Conservation (phyloP, 192 early-diverging fungal genomes). For the Coemansia sp. region DNA sequence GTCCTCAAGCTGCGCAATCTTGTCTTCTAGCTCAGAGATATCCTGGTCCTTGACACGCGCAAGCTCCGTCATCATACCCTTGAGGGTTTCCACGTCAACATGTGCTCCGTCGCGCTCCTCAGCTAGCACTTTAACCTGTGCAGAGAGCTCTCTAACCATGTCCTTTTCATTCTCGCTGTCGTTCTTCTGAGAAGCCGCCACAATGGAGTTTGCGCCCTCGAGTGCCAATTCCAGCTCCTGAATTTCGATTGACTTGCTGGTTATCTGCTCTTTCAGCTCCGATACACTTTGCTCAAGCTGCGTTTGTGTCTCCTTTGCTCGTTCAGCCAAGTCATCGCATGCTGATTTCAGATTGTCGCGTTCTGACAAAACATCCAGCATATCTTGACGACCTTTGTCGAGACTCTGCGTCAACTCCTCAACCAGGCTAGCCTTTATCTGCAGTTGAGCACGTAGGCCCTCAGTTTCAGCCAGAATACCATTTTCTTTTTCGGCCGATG, state of each 20-base stretch:
- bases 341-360: slow-evolving; percentile 16
- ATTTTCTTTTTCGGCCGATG: not conserved
- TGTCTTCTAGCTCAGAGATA: slow-evolving; percentile 30
- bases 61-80: slow-evolving; percentile 51
- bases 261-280: slow-evolving; percentile 21
- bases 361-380: not conserved
- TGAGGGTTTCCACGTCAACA: slow-evolving; percentile 28
- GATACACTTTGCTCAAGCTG: slow-evolving; percentile 36
- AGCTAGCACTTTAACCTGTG: slow-evolving; percentile 13
- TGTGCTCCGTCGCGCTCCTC: slow-evolving; percentile 27
- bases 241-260: slow-evolving; percentile 27
- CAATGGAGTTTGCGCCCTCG: slow-evolving; percentile 26
- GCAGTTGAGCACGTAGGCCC: not conserved
- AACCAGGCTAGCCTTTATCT: not conserved
- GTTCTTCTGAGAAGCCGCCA: not conserved
- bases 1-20: slow-evolving; percentile 17
- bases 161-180: not conserved
- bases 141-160: slow-evolving; percentile 4
- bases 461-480: not conserved
- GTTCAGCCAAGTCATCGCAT: slow-evolving; percentile 14
- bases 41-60: slow-evolving; percentile 47
- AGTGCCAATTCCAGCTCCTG: slow-evolving; percentile 31
- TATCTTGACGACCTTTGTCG: not conserved
- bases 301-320: slow-evolving; percentile 16
- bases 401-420: slow-evolving; percentile 2